Conservation (phyloP, 1,284 basidiomycete species). For the Cerioporus squamosus region DNA sequence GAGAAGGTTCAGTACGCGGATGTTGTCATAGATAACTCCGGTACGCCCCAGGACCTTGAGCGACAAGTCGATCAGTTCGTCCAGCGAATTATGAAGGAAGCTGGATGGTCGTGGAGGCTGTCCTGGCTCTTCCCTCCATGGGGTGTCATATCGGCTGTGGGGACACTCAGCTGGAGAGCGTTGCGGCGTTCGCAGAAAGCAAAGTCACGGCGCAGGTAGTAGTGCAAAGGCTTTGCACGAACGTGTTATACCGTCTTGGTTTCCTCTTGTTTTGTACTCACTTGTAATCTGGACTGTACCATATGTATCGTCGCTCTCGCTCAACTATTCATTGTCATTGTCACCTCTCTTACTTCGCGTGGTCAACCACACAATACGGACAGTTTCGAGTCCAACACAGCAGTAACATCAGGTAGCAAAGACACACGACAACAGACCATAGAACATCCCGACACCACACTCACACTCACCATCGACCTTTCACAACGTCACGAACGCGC, state of each 20-base stretch:
- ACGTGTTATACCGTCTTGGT: too few species aligned
- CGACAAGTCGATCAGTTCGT: constrained; percentile 74
- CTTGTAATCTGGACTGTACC: too few species aligned
- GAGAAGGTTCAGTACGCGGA: constrained; percentile 88
- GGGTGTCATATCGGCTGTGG: constrained; percentile 51
- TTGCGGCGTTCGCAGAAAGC: constrained; percentile 26
- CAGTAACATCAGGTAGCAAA: constrained; percentile 7
- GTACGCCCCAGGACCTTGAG: constrained; percentile 70
- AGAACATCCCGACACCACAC: not conserved
- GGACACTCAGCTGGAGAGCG: constrained; percentile 37
- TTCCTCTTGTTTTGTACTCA: too few species aligned
- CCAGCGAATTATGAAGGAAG: constrained; percentile 52
- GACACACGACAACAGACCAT: constrained; percentile 10
- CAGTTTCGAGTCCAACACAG: constrained; percentile 8
- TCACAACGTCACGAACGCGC: constrained; percentile 26
- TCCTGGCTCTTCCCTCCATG: constrained; percentile 87
- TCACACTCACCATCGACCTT: not conserved
- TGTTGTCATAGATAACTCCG: constrained; percentile 89
- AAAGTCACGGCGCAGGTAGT: constrained; percentile 10
- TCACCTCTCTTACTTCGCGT: too few species aligned
- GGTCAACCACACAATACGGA: not conserved
- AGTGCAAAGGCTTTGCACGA: not conserved
- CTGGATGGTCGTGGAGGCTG: constrained; percentile 69
- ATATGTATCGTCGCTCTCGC: too few species aligned
- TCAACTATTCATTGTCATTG: not conserved